Evolutionary conservation across 345 rosid species (phyloP).

Genomic region (Heritiera littoralis): DNA sequence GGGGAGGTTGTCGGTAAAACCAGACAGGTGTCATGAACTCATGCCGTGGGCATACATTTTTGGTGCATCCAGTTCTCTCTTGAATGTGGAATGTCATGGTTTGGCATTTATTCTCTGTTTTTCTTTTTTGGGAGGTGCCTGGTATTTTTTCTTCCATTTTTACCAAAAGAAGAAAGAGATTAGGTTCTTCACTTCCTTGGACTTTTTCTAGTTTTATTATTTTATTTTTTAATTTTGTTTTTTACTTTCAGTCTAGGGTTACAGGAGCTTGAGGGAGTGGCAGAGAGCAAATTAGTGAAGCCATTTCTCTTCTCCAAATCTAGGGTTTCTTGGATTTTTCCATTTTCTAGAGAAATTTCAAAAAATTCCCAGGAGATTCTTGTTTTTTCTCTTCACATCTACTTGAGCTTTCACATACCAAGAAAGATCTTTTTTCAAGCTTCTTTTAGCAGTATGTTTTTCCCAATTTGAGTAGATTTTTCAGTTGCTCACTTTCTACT

Average conservation of each 20-base stretch:
- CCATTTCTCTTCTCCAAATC: conserved; percentile 26
- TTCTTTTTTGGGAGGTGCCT: conserved; percentile 37
- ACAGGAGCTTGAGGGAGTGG: conserved; percentile 23
- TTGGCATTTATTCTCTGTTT: conserved; percentile 44
- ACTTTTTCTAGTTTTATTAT: not conserved
- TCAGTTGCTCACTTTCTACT: conserved; percentile 4
- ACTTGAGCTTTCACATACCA: conserved; percentile 9
- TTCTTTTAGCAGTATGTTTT: not conserved
- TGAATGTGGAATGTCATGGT: conserved; percentile 30
- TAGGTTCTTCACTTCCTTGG: conserved; percentile 34
- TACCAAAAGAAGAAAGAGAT: conserved; percentile 72
- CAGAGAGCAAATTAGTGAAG: conserved; percentile 3
- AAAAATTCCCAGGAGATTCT: not conserved
- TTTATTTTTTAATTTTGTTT: not conserved
- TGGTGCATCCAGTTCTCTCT: conserved; percentile 33
- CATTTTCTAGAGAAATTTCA: conserved; percentile 1
- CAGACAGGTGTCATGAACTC: conserved; percentile 42
- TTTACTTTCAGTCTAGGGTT: conserved; percentile 32
- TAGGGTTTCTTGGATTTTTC: conserved; percentile 48
- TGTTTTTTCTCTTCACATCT: not conserved
- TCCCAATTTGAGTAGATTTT: not conserved
- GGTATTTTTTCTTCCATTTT: conserved; percentile 27
- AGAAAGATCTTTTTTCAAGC: not conserved
- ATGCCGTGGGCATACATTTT: conserved; percentile 22
- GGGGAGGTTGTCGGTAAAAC: conserved; percentile 44